Conservation (phyloP, 768 basidiomycete genomes). For the Suillus cothurnatus region DNA sequence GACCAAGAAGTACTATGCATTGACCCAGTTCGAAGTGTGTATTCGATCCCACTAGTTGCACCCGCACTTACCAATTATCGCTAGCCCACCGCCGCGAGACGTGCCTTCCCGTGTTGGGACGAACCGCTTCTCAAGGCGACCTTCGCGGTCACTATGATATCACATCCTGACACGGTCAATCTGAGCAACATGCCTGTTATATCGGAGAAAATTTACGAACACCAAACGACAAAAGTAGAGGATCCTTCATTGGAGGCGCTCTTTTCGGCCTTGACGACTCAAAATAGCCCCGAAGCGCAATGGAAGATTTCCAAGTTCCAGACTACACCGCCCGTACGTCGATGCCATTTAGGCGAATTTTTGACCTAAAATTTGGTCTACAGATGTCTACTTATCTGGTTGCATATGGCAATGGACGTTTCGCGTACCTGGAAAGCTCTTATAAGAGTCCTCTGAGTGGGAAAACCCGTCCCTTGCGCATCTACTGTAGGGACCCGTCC, state of each 20-base stretch:
- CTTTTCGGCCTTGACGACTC: slow-evolving; percentile 42
- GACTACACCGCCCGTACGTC: slow-evolving; percentile 67
- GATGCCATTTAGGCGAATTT: background rate
- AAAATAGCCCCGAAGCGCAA: slow-evolving; percentile 36
- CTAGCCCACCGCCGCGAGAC: slow-evolving; percentile 83
- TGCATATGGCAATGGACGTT: slow-evolving; percentile 82
- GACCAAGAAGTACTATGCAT: slow-evolving; percentile 64
- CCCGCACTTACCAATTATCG: background rate
- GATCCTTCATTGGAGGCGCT: slow-evolving; percentile 42
- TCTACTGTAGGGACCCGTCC: slow-evolving; percentile 62
- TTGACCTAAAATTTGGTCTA: background rate
- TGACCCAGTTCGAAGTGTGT: slow-evolving; percentile 87
- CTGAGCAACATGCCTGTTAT: slow-evolving; percentile 85
- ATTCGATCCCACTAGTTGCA: background rate
- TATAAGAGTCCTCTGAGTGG: slow-evolving; percentile 82
- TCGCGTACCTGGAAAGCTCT: slow-evolving; percentile 70
- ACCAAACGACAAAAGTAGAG: slow-evolving; percentile 30
- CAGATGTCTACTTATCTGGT: slow-evolving; percentile 89
- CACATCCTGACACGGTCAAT: slow-evolving; percentile 72
- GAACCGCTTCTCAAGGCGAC: slow-evolving; percentile 91
- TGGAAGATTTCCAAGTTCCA: slow-evolving; percentile 88
- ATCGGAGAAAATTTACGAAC: slow-evolving; percentile 54
- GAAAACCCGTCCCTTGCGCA: slow-evolving; percentile 77
- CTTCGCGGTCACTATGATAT: slow-evolving; percentile 75
- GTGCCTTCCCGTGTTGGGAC: slow-evolving; percentile 90